These are phyloP conservation scores for Pseudovirgaria hyperparasitica DNA, from an alignment of 2,329 filamentous ascomycete genomes.

Conservation along the genomic window DNA sequence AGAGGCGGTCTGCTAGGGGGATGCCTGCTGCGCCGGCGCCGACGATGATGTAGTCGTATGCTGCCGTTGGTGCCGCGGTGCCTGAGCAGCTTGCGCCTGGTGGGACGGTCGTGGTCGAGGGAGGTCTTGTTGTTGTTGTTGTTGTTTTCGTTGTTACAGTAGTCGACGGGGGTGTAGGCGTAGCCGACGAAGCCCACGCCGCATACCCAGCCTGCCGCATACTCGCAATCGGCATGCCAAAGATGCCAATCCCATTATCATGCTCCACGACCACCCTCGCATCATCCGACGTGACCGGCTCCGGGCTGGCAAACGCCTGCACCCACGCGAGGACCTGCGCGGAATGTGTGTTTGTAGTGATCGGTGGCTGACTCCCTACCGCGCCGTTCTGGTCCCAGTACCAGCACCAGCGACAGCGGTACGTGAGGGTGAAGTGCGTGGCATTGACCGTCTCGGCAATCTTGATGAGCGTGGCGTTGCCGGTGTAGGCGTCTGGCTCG, in stretches of 20 bases:
- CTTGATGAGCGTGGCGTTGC: constrained; percentile 48
- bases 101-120: constrained; percentile 14
- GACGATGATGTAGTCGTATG: constrained; percentile 52
- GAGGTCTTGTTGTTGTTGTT: constrained; percentile 11
- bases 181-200: constrained; percentile 22
- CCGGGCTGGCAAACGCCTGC: constrained; percentile 30
- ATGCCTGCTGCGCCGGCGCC: constrained; percentile 52
- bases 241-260: constrained; percentile 42
- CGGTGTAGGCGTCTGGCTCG: constrained; percentile 45
- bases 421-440: constrained; percentile 50
- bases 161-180: constrained; percentile 30
- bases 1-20: constrained; percentile 46
- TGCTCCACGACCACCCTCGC: constrained; percentile 42
- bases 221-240: constrained; percentile 31
- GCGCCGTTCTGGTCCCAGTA: constrained; percentile 30
- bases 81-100: constrained; percentile 23
- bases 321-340: constrained; percentile 42
- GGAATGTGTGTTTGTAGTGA: constrained; percentile 14
- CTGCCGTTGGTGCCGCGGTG: constrained; percentile 25
- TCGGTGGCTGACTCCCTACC: constrained; percentile 24
- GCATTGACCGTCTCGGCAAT: constrained; percentile 45
- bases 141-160: constrained; percentile 23
- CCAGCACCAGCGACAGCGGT: constrained; percentile 45
- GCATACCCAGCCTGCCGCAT: constrained; percentile 33
- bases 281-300: constrained; percentile 32